These are phyloP conservation scores for Globisporangium cylindrosporum DNA, from an alignment of 352 stramenopile genomes.

Conservation along the genomic window DNA sequence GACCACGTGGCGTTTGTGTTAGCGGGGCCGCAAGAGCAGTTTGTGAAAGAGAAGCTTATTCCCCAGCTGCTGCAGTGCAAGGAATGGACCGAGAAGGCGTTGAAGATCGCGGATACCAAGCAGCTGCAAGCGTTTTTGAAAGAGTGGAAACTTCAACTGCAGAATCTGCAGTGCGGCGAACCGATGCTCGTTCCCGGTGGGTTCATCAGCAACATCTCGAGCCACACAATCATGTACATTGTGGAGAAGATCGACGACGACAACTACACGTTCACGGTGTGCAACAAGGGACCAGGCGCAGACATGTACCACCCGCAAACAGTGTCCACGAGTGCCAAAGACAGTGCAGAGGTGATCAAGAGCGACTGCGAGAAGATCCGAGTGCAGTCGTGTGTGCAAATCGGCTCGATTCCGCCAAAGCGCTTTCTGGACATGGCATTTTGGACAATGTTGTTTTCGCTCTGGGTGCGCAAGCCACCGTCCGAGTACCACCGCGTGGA, in stretches of 20 bases:
- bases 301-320: slow-evolving; percentile 79
- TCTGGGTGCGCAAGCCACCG: slow-evolving; percentile 80
- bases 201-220: slow-evolving; percentile 68
- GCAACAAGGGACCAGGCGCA: slow-evolving; percentile 83
- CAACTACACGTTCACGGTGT: slow-evolving; percentile 81
- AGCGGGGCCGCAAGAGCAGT: slow-evolving; percentile 43
- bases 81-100: slow-evolving; percentile 52
- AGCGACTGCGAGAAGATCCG: slow-evolving; percentile 63
- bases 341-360: slow-evolving; percentile 6
- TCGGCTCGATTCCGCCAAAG: slow-evolving; percentile 47
- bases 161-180: slow-evolving; percentile 34
- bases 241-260: slow-evolving; percentile 63
- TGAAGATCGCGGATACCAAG: slow-evolving; percentile 57
- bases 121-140: slow-evolving; percentile 64
- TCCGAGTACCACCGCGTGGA: slow-evolving; percentile 87
- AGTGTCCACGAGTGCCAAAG: slow-evolving; percentile 19
- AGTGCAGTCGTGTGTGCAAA: slow-evolving; percentile 73
- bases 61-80: slow-evolving; percentile 53
- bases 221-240: slow-evolving; percentile 82
- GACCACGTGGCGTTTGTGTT: slow-evolving; percentile 53
- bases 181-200: slow-evolving; percentile 70
- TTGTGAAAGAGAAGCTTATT: slow-evolving; percentile 44
- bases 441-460: slow-evolving; percentile 80
- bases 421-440: slow-evolving; percentile 86
- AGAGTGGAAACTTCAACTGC: slow-evolving; percentile 67